Evolutionary conservation across 176 grass and related monocot genomes (phyloP), one percentile per base, ranked within the genome.

Genomic region (Themeda triandra): DNA sequence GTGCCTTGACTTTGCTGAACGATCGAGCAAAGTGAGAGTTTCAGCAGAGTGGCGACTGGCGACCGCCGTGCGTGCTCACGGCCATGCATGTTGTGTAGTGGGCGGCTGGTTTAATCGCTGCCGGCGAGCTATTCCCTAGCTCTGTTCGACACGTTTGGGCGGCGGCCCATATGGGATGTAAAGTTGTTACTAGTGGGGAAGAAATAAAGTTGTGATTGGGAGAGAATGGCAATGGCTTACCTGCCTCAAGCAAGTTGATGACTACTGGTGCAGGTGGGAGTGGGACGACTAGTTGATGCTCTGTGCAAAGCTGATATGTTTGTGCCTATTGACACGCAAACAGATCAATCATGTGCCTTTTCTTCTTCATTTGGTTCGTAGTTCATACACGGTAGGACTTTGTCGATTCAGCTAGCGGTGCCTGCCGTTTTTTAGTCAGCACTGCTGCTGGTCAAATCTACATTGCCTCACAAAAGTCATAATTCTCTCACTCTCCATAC

Each of bases 81-180:
- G 31, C 31, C 48, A 33, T 4, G 28, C 19, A 15, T 24, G 42
- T 29, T 44, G 67, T 46, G 27, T 62, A 31, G 63, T 9, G 58
- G 59, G 10, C 76, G 36, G 69, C 37, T 10, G 27, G 49, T 75
- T 31, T 62, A 32, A 58, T 79, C 76, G 32, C 66, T 25, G 66
- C 54, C 10, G 65, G 41, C 40, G 37, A 40, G 69, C 84, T 63
- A 51, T 86, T 77, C 4, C 5, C 44, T 0, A 27, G 66, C 75
- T 42, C 75, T 25, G 27, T 0, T 69, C 44, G 87, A 80, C 87
- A 88, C 87, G 81, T 84, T 78, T 81, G 0, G 18, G 15, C 0
- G 78, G 28, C 72, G 17, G 46, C 4, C 63, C 64, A 54, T 4
- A 31, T 69, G 79, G n/a, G 30, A 69, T 36, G 0, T 10, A 10